Evolutionary conservation across 2,329 filamentous ascomycete genomes (phyloP).

Genomic region (Teratosphaeria nubilosa): DNA sequence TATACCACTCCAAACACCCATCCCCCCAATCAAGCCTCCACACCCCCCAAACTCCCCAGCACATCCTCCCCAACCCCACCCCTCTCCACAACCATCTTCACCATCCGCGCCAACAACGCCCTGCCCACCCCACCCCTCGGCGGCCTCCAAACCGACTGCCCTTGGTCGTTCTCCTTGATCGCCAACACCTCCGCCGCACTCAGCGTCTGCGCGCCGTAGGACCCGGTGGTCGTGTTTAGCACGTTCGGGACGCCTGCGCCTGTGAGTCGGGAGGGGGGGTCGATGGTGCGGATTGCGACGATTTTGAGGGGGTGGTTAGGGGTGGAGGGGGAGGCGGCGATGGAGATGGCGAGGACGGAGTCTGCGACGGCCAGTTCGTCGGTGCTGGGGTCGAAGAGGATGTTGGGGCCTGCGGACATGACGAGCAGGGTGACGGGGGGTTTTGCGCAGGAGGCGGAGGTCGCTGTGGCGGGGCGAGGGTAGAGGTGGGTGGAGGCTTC

Average conservation of each 20-base stretch:
- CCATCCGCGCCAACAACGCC: slow-evolving; percentile 59
- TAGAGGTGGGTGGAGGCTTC: slow-evolving; percentile 72
- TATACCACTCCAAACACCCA: no score
- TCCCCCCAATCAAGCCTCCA: slow-evolving; percentile 50
- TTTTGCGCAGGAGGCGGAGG: slow-evolving; percentile 25
- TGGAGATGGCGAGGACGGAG: slow-evolving; percentile 73
- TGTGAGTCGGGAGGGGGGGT: slow-evolving; percentile 40
- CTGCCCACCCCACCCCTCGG: slow-evolving; percentile 75
- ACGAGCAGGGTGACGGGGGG: slow-evolving; percentile 88
- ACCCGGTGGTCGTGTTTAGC: slow-evolving; percentile 37
- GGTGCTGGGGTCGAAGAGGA: slow-evolving; percentile 85
- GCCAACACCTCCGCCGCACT: slow-evolving; percentile 32
- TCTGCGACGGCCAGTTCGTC: slow-evolving; percentile 93
- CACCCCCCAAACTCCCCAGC: slow-evolving; percentile 66
- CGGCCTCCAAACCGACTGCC: slow-evolving; percentile 65
- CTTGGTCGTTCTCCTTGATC: slow-evolving; percentile 41
- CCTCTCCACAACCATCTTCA: slow-evolving; percentile 63
- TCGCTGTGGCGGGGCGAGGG: slow-evolving; percentile 31
- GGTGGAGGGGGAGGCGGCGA: slow-evolving; percentile 27
- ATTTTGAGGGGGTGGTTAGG: slow-evolving; percentile 19
- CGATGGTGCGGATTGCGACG: slow-evolving; percentile 39
- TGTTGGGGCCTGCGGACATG: slow-evolving; percentile 61
- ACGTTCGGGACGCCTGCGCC: slow-evolving; percentile 38
- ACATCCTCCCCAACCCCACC: slow-evolving; percentile 81
- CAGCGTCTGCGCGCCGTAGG: slow-evolving; percentile 22